Base-by-base conservation (phyloP, 306 rosid genomes). In the Fragaria vesca region DNA sequence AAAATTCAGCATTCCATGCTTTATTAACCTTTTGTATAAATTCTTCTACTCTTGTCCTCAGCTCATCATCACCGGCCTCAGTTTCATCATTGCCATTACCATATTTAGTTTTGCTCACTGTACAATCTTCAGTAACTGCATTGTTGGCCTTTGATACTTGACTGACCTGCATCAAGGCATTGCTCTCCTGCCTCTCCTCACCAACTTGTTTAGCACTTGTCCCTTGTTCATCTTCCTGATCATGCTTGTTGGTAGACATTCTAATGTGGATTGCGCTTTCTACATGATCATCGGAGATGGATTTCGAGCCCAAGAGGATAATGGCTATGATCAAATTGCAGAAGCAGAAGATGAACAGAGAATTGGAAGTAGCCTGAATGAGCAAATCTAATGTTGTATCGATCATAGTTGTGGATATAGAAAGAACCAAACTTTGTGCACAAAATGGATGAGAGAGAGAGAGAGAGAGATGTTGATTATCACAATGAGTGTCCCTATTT, bases 261-360 rank as follows among this genome's bases (percentile, higher is more conserved):
- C 60, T 0, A n/a, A 20, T 2, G 5, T 32, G 16, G 32, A 0
- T 45, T 62, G 20, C 4, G 72, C 85, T 85, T 51, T 8, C 80
- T 79, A 71, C 81, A 54, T 79, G 71, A 38, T 48, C 11, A 40
- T 47, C 61, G 60, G 79, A 26, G 57, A 72, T 75, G 2, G 83
- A 79, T 80, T 81, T 92, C 26, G 81, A 68, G 79, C 80, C 89
- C 69, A 86, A 12, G 12, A 88, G 78, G 79, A 88, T 81, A 6
- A 85, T 81, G 36, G 80, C 86, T 45, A 90, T 85, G 86, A 90
- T 87, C 84, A 90, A 80, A 84, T 87, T 87, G 83, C 87, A 90
- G 79, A 90, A 87, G 32, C 95, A 90, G 84, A 90, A 88, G 55
- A 88, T 66, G 79, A 92, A 74, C 6, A 82, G 71, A 82, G 84